These are phyloP conservation scores for Rubia occidens DNA, from an alignment of 305 asterid genomes.

Conservation along the genomic window DNA sequence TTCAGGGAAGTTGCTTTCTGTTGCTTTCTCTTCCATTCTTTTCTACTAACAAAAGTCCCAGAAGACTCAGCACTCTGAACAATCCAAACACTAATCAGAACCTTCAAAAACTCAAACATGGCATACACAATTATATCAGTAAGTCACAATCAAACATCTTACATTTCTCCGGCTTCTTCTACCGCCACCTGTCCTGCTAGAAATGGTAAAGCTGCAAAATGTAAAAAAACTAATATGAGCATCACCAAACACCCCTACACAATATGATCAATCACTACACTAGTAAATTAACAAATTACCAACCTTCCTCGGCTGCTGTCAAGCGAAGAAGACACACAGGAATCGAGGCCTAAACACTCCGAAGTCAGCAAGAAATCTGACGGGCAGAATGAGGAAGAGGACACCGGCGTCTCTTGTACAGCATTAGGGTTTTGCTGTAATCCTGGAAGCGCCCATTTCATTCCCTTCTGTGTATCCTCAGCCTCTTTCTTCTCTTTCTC, in stretches of 20 bases:
- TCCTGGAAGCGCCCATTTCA: constrained; percentile 43
- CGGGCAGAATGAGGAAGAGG: constrained; percentile 55
- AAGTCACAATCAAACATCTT: constrained; percentile 24
- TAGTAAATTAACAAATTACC: constrained; percentile 14
- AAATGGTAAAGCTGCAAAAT: constrained; percentile 31
- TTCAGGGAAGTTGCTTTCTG: constrained; percentile 26
- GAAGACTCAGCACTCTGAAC: constrained; percentile 64
- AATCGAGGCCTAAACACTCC: constrained; percentile 72
- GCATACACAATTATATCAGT: background rate
- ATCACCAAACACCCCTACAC: background rate
- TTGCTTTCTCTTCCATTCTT: constrained; percentile 37
- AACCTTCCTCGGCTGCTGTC: constrained; percentile 78
- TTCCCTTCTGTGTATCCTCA: constrained; percentile 25
- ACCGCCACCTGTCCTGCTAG: constrained; percentile 41
- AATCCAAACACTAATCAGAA: constrained; percentile 18
- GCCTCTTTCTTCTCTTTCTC: constrained; percentile 38
- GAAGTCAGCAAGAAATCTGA: constrained; percentile 55
- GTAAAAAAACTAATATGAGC: constrained; percentile 19
- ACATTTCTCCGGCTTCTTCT: constrained; percentile 54
- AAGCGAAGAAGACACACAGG: constrained; percentile 43
- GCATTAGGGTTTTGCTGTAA: constrained; percentile 20
- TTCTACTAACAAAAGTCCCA: constrained; percentile 36
- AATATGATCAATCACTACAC: background rate
- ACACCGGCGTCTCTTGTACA: constrained; percentile 32
- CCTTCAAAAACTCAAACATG: constrained; percentile 2